Evolutionary conservation across 1,139 yeast species (phyloP), one percentile per base, ranked within the genome.

Genomic region (Kodamaea derodonti): DNA sequence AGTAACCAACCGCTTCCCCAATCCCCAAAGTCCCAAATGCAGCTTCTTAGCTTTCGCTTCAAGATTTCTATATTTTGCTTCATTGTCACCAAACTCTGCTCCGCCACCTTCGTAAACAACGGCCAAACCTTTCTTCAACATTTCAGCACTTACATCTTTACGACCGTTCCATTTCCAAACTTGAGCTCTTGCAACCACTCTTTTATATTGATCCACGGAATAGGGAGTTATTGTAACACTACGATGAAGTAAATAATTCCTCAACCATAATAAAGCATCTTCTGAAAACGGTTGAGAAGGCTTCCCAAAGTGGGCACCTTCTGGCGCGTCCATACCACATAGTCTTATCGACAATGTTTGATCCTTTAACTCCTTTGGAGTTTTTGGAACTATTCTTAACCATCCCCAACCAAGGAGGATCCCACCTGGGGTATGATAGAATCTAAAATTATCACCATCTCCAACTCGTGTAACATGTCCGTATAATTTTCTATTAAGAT

Each of bases 251-350:
- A 90, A 52, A 47, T 76, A 83, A 13, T 60, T 48, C 29, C 81
- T 65, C 24, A 92, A 65, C 96, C 97, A 92, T 4, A 52, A 51
- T 39, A 90, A 60, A 0, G 97, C 94, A 43, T 92, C 97, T 32
- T 80, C 86, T 22, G 95, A 78, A 52, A 62, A 84, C 0, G 95
- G 95, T 54, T 92, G 98, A 0, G 95, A 84, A 0, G 95, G 90
- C 43, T 84, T 84, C 1, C 99, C 99, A 61, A 87, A 92, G 64
- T 92, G 97, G 2, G 95, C 77, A 28, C 95, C 64, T 54, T 92
- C 99, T 1, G 99, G 99, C 0, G 99, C 98, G 66, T 92, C 99
- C n/a, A 92, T 80, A 0, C 97, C 99, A 57, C 95, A 84, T 22
- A 92, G 60, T 32, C 99, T 67, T 11, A 94, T 76, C 60, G 75